phyloP scores from a whole-genome alignment of 805 yeast species.

The Saccharomycopsis javanensis region DNA sequence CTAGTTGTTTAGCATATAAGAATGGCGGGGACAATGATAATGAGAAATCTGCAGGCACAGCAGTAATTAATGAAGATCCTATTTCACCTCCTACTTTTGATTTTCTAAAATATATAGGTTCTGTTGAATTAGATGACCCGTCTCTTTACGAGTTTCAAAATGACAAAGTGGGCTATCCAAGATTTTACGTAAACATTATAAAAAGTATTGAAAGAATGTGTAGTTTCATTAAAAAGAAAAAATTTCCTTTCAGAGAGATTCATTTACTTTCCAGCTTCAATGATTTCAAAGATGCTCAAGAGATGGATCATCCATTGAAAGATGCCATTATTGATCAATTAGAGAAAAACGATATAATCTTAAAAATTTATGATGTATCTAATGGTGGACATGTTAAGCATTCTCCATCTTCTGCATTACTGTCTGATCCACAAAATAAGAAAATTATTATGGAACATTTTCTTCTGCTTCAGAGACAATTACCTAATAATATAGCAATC shows the following conservation, averaged over 20 bases:
- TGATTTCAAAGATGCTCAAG: conserved; percentile 4
- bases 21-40: neutral
- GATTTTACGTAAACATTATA: conserved; percentile 6
- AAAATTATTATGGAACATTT: neutral
- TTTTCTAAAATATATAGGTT: neutral
- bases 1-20: neutral
- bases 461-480: neutral
- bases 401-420: neutral
- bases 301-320: neutral
- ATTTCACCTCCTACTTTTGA: neutral
- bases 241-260: conserved; percentile 7
- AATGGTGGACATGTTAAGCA: neutral
- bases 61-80: neutral
- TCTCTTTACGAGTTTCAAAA: neutral
- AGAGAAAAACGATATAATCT: neutral
- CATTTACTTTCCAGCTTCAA: conserved; percentile 6
- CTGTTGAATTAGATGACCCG: neutral
- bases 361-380: conserved; percentile 2
- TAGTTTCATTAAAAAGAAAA: conserved; percentile 5
- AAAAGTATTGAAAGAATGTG: conserved; percentile 9
- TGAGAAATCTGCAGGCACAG: neutral
- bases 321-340: neutral
- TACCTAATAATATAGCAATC: neutral
- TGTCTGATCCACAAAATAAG: neutral
- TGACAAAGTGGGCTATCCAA: neutral